Evolutionary conservation across 805 yeast species (phyloP), one percentile per base, ranked within the genome.

Genomic region (Candida krabiensis): DNA sequence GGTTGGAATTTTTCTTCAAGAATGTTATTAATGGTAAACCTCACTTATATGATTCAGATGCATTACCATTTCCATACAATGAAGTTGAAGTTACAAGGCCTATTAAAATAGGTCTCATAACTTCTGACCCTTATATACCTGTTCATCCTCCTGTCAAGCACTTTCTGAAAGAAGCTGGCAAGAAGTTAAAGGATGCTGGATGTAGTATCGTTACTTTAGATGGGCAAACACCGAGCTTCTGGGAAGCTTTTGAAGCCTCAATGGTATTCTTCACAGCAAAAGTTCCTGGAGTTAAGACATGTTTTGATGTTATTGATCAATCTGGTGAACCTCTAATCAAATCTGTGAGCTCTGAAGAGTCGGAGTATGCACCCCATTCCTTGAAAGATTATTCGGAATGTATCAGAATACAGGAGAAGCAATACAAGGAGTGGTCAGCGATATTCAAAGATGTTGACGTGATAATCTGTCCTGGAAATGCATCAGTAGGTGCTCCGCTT

Each of bases 401-500:
- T 14, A 9, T 7, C 12, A 9, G 8, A 27, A 8, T 9, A n/a
- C 15, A 21, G 18, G 8, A 19, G n/a, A n/a, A 11, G 13, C 13
- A 19, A 8, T 18, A 14, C 27, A 19, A 31, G 8, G n/a, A 18
- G 27, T 31, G 27, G 27, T 7, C 21, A 9, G n/a, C n/a, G 29
- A n/a, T 31, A 9, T 31, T 31, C 27, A 18, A 31, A 18, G 30
- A 47, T 4, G 17, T 51, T 6, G 55, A 51, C 29, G 42, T 37
- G 19, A 19, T 51, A 2, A 8, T 51, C 2, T 30, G 41, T 28
- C 54, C 55, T 2, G 52, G 41, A 11, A 35, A 38, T 7, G 33
- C 47, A 2, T 30, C 29, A 16, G 45, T 49, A 6, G 55, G 54
- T 5, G 49, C 53, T 4, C 43, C 44, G 7, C 55, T 49, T 30